These are phyloP conservation scores for Cryptococcus jaspeensis DNA, from an alignment of 1,284 basidiomycete genomes.

Conservation along the genomic window DNA sequence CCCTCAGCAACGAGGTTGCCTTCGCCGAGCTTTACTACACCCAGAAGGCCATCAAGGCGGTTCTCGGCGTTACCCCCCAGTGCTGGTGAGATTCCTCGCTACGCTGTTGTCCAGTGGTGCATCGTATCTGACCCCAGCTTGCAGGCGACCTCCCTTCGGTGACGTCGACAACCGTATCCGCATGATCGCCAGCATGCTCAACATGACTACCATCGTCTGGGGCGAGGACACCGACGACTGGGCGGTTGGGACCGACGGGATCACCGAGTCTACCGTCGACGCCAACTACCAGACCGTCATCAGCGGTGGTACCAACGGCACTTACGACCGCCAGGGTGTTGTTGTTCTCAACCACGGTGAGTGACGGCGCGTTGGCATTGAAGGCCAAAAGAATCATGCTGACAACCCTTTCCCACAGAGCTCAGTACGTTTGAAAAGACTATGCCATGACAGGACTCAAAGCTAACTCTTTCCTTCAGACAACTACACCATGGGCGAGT, in stretches of 20 bases:
- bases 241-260: constrained; percentile 41
- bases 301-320: constrained; percentile 44
- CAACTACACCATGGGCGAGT: constrained; percentile 50
- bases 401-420: neutral
- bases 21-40: constrained; percentile 61
- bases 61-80: constrained; percentile 55
- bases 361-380: constrained; percentile 16
- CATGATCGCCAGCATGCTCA: constrained; percentile 54
- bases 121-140: neutral
- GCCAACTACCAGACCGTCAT: constrained; percentile 54
- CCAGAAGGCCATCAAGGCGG: constrained; percentile 54
- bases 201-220: constrained; percentile 56
- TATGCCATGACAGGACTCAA: neutral
- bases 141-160: constrained; percentile 54
- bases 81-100: constrained; percentile 42
- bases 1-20: constrained; percentile 54
- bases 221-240: constrained; percentile 55
- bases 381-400: neutral
- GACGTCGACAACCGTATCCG: constrained; percentile 58
- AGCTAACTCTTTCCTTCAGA: constrained; percentile 13
- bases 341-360: constrained; percentile 53
- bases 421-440: constrained; percentile 1
- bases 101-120: neutral
- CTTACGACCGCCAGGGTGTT: constrained; percentile 46
- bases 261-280: constrained; percentile 47